Evolutionary conservation across 2,329 filamentous ascomycete species (phyloP).

Genomic region (Ceratocystis cubensis): DNA sequence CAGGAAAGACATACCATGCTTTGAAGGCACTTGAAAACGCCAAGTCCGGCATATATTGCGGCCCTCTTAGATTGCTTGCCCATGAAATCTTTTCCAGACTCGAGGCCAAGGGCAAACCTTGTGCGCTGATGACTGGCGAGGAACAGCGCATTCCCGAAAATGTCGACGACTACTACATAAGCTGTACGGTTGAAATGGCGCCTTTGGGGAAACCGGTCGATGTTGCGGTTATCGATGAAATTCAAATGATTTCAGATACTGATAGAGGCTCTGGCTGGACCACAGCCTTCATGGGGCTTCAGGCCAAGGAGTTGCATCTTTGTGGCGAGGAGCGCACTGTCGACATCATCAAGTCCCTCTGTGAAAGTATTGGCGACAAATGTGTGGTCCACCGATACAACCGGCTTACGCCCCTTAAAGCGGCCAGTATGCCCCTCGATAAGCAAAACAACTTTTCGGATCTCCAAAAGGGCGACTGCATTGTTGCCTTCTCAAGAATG

Average conservation of each 20-base stretch:
- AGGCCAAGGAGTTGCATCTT: slow-evolving; percentile 79
- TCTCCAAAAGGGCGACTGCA: slow-evolving; percentile 76
- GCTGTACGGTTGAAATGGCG: slow-evolving; percentile 89
- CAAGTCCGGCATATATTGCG: slow-evolving; percentile 72
- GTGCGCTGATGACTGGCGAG: slow-evolving; percentile 80
- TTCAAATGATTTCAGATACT: slow-evolving; percentile 81
- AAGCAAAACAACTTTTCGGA: slow-evolving; percentile 43
- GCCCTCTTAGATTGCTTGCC: slow-evolving; percentile 74
- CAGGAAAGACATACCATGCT: slow-evolving; percentile 93
- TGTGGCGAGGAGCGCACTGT: slow-evolving; percentile 83
- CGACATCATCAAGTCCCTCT: slow-evolving; percentile 63
- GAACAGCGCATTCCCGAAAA: slow-evolving; percentile 60
- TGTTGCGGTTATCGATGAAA: slow-evolving; percentile 94
- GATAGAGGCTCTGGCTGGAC: slow-evolving; percentile 93
- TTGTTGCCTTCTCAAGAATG: slow-evolving; percentile 76
- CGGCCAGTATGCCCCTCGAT: slow-evolving; percentile 49
- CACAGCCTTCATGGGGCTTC: slow-evolving; percentile 72
- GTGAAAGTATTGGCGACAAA: slow-evolving; percentile 67
- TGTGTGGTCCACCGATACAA: slow-evolving; percentile 72
- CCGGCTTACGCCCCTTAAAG: slow-evolving; percentile 63
- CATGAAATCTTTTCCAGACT: slow-evolving; percentile 93
- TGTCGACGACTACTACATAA: slow-evolving; percentile 49
- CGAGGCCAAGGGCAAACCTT: slow-evolving; percentile 60
- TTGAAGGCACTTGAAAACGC: slow-evolving; percentile 70
- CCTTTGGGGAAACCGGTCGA: slow-evolving; percentile 50